Evolutionary conservation across 2,329 filamentous ascomycete genomes (phyloP).

Genomic region (Didymella exigua): DNA sequence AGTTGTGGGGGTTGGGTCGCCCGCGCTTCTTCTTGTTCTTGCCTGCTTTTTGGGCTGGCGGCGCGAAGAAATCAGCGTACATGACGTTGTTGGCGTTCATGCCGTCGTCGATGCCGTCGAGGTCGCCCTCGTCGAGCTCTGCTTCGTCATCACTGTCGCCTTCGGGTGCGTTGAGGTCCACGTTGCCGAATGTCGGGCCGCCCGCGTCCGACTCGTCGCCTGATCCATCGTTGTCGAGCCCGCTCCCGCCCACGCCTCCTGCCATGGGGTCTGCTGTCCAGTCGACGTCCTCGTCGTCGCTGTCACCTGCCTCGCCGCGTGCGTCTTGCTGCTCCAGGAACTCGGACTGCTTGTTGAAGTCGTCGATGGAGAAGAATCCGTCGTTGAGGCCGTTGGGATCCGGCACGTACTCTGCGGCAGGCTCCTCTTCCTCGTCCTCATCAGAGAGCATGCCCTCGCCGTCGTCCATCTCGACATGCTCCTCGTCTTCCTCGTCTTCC

Average conservation of each 20-base stretch:
- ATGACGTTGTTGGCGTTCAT: conserved; percentile 85
- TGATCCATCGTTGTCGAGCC: conserved; percentile 49
- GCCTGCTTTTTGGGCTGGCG: conserved; percentile 73
- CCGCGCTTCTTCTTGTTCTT: conserved; percentile 61
- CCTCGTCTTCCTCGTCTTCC: conserved; percentile 38
- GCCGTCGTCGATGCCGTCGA: conserved; percentile 58
- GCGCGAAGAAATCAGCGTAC: conserved; percentile 93
- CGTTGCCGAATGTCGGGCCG: conserved; percentile 83
- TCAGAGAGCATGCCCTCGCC: conserved; percentile 43
- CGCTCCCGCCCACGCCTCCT: conserved; percentile 38
- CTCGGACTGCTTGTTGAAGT: conserved; percentile 94
- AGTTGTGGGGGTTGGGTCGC: conserved; percentile 61
- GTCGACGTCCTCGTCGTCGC: conserved; percentile 79
- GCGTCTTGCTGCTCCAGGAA: conserved; percentile 86
- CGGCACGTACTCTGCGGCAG: conserved; percentile 64
- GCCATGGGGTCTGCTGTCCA: conserved; percentile 80
- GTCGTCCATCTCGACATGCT: conserved; percentile 41
- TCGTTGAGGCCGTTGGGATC: conserved; percentile 91
- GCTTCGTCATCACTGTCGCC: conserved; percentile 71
- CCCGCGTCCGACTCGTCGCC: conserved; percentile 70
- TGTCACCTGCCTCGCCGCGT: conserved; percentile 74
- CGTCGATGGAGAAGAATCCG: conserved; percentile 96
- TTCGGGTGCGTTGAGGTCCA: conserved; percentile 73
- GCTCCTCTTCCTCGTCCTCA: conserved; percentile 54
- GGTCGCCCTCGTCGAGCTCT: conserved; percentile 61